Base-by-base conservation (phyloP, 1,284 basidiomycete genomes). In the Inonotus hispidus region DNA sequence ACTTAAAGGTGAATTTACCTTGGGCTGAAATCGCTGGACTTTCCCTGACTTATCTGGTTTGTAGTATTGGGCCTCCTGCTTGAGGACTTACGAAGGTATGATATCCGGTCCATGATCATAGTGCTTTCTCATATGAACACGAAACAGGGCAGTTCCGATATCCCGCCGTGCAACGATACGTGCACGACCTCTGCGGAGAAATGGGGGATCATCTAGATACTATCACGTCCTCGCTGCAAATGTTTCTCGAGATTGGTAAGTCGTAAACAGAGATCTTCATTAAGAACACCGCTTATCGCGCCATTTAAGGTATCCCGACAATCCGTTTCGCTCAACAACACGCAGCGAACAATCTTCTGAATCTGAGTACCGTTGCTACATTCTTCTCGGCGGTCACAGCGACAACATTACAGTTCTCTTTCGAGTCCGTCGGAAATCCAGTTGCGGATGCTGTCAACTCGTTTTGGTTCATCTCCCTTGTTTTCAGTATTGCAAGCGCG, bases 301-400 rank as follows among this genome's bases (percentile, higher is more conserved):
- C 11, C 10, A 43, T 32, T 21, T 49, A 56, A 85, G 85, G 85
- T 70, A 84, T 90, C 11, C 86, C 87, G 16, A 86, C 85, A 0
- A 89, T 90, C 66, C 82, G 85, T 46, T 88, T 87, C 66, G 84
- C 84, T 0, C 87, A 90, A 70, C 83, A 86, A 64, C 87, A 88
- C 66, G 85, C 81, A 3, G 85, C 86, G 8, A 77, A 75, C 64
- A 88, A 87, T 64, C 74, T 90, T 3, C 79, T 88, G 38, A 89
- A 88, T 39, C 59, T 71, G 54, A 59, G 47, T 23, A 63, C 61
- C 29, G 84, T 89, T 10, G 87, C 87, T 38, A 90, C 87, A 55
- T 89, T 90, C 73, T 89, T 90, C 72, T 86, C 84, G 29, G 87
- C 85, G 21, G 87, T 90, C 62, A 88, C 87, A 1, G 87, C 85